Evolutionary conservation across 345 rosid genomes (phyloP), one percentile per base, ranked within the genome.

Genomic region (Cochlearia excelsa): DNA sequence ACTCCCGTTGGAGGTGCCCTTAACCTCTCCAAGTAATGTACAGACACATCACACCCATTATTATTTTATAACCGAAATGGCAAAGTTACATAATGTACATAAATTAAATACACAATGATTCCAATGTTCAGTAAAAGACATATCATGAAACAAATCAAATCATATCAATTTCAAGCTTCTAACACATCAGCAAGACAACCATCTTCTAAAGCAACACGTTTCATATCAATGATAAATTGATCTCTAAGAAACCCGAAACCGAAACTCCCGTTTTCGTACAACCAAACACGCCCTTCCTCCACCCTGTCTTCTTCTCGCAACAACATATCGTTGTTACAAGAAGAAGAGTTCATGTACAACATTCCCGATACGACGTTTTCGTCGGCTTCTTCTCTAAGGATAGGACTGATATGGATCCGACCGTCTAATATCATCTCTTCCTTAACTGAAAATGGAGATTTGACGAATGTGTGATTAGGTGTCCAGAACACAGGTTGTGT

Each of bases 221-320:
- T 84, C 69, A 88, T 71, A 76, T 92, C 91, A 35, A 75, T 59
- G 28, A 88, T 59, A 44, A 76, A 77, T 58, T 81, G 83, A 69
- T 88, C 93, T 54, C 65, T 58, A 63, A 88, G 83, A 77, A 84
- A 86, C 38, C 95, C 98, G 37, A 83, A 92, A 10, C 95, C 86
- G 27, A 92, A 88, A 3, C 87, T 77, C 48, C 91, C 95, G 39
- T 86, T 71, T 59, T 39, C 70, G 50, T 88, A 84, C 67, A 77
- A 79, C 98, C 98, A 88, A 9, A 92, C 83, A 78, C 93, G 82
- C 30, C 96, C 95, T 48, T 84, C 84, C n/a, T 75, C 84, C 43
- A 44, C 59, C 84, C 26, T 33, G 4, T 37, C 70, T 67, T 74
- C 35, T 48, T 75, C 78, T 30, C 80, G 86, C 46, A 57, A 40